A percentile compares a stretch with the other conserved stretches of the same genome.
phyloP scores from a whole-genome alignment of 441 rosid species.

The Pelargonium cotyledonis region DNA sequence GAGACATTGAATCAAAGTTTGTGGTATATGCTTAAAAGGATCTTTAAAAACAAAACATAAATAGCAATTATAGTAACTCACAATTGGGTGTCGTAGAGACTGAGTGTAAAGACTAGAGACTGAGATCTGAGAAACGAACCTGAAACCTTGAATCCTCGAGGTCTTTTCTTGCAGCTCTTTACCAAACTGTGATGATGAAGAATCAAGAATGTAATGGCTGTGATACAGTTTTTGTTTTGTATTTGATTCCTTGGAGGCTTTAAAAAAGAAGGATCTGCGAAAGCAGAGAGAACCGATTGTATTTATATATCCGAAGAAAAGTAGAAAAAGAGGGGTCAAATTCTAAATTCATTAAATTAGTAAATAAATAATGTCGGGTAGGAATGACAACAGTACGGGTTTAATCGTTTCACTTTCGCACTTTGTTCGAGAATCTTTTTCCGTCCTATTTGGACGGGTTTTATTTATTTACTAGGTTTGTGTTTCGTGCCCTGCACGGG shows the following conservation, averaged over 20 bases:
- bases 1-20: neutral
- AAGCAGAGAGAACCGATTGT: neutral
- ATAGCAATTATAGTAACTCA: neutral
- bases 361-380: too few species aligned
- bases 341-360: too few species aligned
- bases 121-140: slow-evolving; percentile 2
- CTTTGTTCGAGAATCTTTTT: too few species aligned
- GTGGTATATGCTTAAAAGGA: neutral
- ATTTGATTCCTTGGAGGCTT: neutral
- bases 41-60: neutral
- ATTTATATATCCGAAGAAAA: neutral
- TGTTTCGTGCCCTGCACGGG: too few species aligned
- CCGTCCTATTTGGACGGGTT: too few species aligned
- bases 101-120: neutral
- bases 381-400: too few species aligned
- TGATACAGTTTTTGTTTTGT: neutral
- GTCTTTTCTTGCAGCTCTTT: neutral
- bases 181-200: neutral
- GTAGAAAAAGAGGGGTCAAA: too few species aligned
- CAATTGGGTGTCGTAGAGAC: neutral
- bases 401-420: too few species aligned
- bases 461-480: too few species aligned
- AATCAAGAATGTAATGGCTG: neutral
- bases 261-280: neutral
- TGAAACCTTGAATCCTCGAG: neutral